Evolutionary conservation across 2,329 filamentous ascomycete species (phyloP).

Genomic region (Madurella fahalii): DNA sequence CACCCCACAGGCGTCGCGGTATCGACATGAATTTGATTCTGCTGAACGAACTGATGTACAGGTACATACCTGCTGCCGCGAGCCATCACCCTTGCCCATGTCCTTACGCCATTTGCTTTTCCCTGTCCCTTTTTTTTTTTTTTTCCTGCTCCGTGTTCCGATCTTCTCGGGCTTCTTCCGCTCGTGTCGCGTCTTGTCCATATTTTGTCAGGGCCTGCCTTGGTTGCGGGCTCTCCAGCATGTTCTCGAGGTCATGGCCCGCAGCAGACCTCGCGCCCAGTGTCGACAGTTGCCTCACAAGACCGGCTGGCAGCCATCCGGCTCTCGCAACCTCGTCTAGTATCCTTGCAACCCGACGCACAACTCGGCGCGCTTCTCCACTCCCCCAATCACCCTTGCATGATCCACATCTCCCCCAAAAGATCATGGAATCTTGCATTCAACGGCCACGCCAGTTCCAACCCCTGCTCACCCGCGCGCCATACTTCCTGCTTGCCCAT

Average conservation of each 20-base stretch:
- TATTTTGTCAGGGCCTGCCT: constrained; percentile 6
- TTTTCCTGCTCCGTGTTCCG: constrained; percentile 6
- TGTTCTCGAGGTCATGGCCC: background rate
- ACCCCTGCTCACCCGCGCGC: constrained; percentile 20
- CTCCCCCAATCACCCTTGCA: constrained; percentile 25
- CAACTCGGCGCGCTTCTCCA: constrained; percentile 15
- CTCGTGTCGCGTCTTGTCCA: constrained; percentile 3
- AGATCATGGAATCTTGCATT: constrained; percentile 29
- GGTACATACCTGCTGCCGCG: constrained; percentile 13
- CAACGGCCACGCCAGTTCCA: constrained; percentile 24
- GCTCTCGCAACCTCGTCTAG: constrained; percentile 6
- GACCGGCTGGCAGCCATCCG: background rate
- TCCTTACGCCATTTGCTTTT: constrained; percentile 20
- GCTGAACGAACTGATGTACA: constrained; percentile 4
- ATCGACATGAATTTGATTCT: background rate
- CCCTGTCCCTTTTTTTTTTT: background rate
- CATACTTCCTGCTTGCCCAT: constrained; percentile 12
- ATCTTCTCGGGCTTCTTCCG: constrained; percentile 2
- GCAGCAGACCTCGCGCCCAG: background rate
- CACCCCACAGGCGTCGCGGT: constrained; percentile 8
- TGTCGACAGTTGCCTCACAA: background rate
- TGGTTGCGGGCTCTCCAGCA: background rate
- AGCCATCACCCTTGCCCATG: constrained; percentile 4
- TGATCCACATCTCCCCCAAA: constrained; percentile 22
- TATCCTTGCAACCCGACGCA: constrained; percentile 17